Evolutionary conservation across 2,329 filamentous ascomycete species (phyloP).

Genomic region (Calcarisporium arbuscula): DNA sequence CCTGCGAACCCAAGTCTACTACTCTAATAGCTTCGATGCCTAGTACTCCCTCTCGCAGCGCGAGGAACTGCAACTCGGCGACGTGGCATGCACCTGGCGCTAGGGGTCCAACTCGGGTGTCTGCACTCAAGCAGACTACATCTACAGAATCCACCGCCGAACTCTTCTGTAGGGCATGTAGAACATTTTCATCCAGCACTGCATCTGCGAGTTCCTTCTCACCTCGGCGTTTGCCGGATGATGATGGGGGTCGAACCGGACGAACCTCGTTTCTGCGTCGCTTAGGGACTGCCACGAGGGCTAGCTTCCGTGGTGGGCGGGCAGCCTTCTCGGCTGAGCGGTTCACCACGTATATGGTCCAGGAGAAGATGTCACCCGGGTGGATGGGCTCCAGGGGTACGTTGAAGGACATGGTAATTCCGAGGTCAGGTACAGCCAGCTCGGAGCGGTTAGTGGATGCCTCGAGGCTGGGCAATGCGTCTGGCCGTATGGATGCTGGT

Average conservation of each 20-base stretch:
- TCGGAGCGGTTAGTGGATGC: conserved; percentile 42
- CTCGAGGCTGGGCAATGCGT: conserved; percentile 54
- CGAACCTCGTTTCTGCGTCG: conserved; percentile 53
- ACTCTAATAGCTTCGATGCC: conserved; percentile 67
- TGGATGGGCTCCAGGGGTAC: conserved; percentile 50
- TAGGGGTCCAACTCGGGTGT: conserved; percentile 66
- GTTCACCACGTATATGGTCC: conserved; percentile 73
- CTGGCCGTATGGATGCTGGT: conserved; percentile 51
- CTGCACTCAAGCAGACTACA: conserved; percentile 68
- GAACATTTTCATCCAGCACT: conserved; percentile 63
- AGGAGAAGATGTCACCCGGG: conserved; percentile 62
- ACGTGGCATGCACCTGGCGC: conserved; percentile 68
- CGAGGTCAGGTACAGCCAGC: conserved; percentile 51
- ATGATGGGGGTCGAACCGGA: conserved; percentile 47
- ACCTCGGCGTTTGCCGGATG: conserved; percentile 28
- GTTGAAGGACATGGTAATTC: conserved; percentile 69
- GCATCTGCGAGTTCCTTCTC: conserved; percentile 52
- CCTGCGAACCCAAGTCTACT: conserved; percentile 65
- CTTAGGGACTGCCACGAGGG: conserved; percentile 61
- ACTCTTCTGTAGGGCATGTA: conserved; percentile 65
- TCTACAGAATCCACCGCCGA: conserved; percentile 58
- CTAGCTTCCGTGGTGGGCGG: conserved; percentile 55
- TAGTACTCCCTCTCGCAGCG: conserved; percentile 59
- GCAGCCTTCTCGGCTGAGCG: conserved; percentile 44
- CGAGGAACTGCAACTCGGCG: conserved; percentile 65